Conservation (phyloP, 805 yeast genomes). For the Kregervanrija pseudodelftensis region DNA sequence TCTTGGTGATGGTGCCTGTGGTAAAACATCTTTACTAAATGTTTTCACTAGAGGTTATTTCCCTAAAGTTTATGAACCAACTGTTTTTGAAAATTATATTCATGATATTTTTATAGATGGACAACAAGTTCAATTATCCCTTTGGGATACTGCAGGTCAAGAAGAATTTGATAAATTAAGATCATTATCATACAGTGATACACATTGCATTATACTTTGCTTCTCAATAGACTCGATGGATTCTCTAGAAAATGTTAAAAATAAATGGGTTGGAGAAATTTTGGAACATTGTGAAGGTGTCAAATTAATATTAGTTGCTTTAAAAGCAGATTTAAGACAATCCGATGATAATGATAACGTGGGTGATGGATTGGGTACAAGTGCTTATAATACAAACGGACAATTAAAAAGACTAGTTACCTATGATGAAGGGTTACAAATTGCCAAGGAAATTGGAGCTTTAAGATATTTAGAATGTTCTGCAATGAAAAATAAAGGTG, state of each 20-base stretch:
- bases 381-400: constrained; percentile 22
- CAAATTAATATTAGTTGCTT: constrained; percentile 84
- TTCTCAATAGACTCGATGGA: constrained; percentile 92
- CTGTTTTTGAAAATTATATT: constrained; percentile 94
- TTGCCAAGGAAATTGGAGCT: constrained; percentile 92
- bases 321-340: constrained; percentile 87
- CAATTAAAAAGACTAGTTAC: constrained; percentile 51
- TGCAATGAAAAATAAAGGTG: constrained; percentile 94
- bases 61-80: constrained; percentile 97
- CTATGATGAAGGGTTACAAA: constrained; percentile 88
- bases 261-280: constrained; percentile 96
- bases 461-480: constrained; percentile 92
- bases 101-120: constrained; percentile 96
- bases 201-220: constrained; percentile 95
- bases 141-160: constrained; percentile 99
- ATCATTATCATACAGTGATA: constrained; percentile 87
- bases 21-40: constrained; percentile 89
- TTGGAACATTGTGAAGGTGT: constrained; percentile 97
- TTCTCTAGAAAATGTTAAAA: constrained; percentile 88
- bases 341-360: constrained; percentile 32
- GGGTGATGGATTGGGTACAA: constrained; percentile 20
- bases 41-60: constrained; percentile 96
- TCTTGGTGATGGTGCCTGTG: constrained; percentile 98
- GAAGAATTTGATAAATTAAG: constrained; percentile 95
- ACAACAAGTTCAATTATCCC: constrained; percentile 81